Conservation (phyloP, 2,329 filamentous ascomycete genomes). For the Neocucurbitaria cava region DNA sequence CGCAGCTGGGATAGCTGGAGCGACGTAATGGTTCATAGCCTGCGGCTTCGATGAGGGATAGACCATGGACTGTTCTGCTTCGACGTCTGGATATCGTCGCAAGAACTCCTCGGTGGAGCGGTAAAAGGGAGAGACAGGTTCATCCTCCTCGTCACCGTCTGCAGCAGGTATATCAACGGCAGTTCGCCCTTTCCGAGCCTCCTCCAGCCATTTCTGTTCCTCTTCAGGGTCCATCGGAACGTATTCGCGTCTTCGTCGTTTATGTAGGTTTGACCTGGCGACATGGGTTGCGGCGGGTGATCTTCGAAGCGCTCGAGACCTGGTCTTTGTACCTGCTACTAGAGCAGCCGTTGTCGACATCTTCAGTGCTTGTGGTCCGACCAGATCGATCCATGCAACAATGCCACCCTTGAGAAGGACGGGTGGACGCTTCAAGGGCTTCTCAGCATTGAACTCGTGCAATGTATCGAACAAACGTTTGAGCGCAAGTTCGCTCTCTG, state of each 20-base stretch:
- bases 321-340: slow-evolving; percentile 54
- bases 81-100: slow-evolving; percentile 76
- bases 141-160: slow-evolving; percentile 41
- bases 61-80: slow-evolving; percentile 64
- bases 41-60: slow-evolving; percentile 48
- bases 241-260: slow-evolving; percentile 64
- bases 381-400: slow-evolving; percentile 83
- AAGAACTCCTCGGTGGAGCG: slow-evolving; percentile 84
- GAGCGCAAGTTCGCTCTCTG: slow-evolving; percentile 60
- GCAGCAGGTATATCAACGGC: slow-evolving; percentile 43
- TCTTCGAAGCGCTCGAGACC: slow-evolving; percentile 59
- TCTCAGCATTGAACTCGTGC: slow-evolving; percentile 81
- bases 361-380: slow-evolving; percentile 72
- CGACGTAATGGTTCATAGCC: slow-evolving; percentile 56
- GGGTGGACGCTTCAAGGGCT: slow-evolving; percentile 74
- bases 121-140: slow-evolving; percentile 53
- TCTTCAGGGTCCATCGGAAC: slow-evolving; percentile 82
- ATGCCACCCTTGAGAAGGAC: slow-evolving; percentile 83
- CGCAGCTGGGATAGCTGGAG: slow-evolving; percentile 62
- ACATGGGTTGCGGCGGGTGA: slow-evolving; percentile 60
- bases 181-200: slow-evolving; percentile 71
- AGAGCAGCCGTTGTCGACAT: slow-evolving; percentile 63
- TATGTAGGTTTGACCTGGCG: slow-evolving; percentile 62
- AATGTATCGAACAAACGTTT: slow-evolving; percentile 79
- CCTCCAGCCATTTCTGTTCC: slow-evolving; percentile 79